Conservation (phyloP, 768 basidiomycete genomes). For the Hypholoma sublateritium region DNA sequence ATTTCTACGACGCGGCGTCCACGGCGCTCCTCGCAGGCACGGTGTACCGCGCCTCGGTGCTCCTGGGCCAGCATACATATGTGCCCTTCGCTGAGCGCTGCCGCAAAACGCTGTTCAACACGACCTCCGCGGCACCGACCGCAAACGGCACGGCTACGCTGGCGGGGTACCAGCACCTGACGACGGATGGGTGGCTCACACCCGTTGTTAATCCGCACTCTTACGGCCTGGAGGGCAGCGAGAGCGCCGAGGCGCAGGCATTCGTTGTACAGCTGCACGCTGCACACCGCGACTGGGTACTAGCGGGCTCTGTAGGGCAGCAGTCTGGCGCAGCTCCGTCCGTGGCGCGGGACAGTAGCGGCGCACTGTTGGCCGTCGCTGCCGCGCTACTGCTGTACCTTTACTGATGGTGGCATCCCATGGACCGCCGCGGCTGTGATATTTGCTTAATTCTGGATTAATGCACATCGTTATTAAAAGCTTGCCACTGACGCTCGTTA, state of each 20-base stretch:
- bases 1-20: conserved; percentile 73
- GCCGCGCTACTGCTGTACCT: too few relatives aligned
- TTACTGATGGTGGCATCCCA: too few relatives aligned
- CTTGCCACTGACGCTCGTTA: too few relatives aligned
- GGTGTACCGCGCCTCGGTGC: conserved; percentile 69
- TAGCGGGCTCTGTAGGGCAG: conserved; percentile 36
- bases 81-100: conserved; percentile 59
- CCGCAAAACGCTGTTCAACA: conserved; percentile 39
- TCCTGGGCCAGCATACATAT: conserved; percentile 47
- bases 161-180: conserved; percentile 18
- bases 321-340: too few relatives aligned
- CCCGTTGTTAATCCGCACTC: conserved; percentile 76
- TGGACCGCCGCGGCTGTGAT: too few relatives aligned
- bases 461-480: too few relatives aligned
- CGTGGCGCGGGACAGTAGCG: too few relatives aligned
- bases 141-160: conserved; percentile 14
- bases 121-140: conserved; percentile 15
- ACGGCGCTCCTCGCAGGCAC: conserved; percentile 76
- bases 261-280: conserved; percentile 77
- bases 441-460: too few relatives aligned
- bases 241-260: conserved; percentile 77
- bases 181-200: conserved; percentile 57
- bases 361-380: too few relatives aligned
- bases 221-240: conserved; percentile 42
- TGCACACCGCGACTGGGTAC: conserved; percentile 75